Evolutionary conservation across 140 eudicot species (phyloP).

Genomic region (Oenanthe javanica): DNA sequence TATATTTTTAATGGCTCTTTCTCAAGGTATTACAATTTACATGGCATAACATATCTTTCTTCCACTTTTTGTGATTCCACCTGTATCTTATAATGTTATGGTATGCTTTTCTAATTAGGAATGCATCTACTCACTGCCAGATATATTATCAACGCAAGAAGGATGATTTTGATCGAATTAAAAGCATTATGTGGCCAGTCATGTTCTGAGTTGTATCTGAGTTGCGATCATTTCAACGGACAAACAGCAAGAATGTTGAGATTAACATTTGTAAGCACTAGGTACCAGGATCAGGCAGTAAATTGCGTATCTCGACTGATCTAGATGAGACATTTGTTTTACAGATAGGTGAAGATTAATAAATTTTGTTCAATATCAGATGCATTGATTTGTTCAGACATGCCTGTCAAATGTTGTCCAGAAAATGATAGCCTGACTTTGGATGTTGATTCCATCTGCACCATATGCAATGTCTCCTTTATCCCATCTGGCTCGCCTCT

Average conservation of each 20-base stretch:
- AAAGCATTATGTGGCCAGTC: not conserved
- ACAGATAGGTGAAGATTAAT: not conserved
- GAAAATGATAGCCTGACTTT: not conserved
- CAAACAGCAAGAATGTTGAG: not conserved
- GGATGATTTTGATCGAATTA: not conserved
- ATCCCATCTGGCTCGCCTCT: too few relatives aligned
- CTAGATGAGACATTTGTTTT: not conserved
- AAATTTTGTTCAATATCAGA: not conserved
- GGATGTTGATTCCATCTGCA: not conserved
- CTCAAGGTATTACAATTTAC: not conserved
- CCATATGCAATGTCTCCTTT: too few relatives aligned
- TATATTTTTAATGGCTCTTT: not conserved
- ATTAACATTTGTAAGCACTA: not conserved
- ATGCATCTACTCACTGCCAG: not conserved
- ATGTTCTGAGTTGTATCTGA: not conserved
- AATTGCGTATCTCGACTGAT: not conserved
- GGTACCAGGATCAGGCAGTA: not conserved
- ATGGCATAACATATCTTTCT: not conserved
- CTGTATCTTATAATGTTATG: not conserved
- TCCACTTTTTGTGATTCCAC: not conserved
- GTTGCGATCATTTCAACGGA: not conserved
- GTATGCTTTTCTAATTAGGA: not conserved
- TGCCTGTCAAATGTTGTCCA: not conserved
- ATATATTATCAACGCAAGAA: not conserved
- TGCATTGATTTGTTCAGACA: not conserved